Percentiles rank a stretch among this genome's conserved stretches.
Conservation (phyloP, 164 flowering plant species). For the Piper betle region DNA sequence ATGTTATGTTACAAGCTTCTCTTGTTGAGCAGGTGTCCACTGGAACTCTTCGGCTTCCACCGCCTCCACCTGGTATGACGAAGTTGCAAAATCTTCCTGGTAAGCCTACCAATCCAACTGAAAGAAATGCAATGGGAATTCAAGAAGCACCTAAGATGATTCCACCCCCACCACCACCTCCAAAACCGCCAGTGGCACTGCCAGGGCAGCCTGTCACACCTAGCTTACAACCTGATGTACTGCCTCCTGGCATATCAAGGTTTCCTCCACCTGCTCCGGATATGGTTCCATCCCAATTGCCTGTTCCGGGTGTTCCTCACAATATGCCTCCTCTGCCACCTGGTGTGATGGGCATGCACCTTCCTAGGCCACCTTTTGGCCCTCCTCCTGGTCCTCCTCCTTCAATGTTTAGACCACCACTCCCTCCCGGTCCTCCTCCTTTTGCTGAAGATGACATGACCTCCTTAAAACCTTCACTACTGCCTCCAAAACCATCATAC, state of each 20-base stretch:
- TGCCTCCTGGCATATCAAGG: slow-evolving; percentile 74
- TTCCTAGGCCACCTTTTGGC: slow-evolving; percentile 69
- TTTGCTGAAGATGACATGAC: slow-evolving; percentile 30
- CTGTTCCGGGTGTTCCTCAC: slow-evolving; percentile 48
- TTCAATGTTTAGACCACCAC: slow-evolving; percentile 78
- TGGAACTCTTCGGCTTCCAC: slow-evolving; percentile 23
- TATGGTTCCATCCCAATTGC: slow-evolving; percentile 32
- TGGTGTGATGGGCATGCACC: slow-evolving; percentile 48
- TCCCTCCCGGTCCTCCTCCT: slow-evolving; percentile 73
- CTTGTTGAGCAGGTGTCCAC: slow-evolving; percentile 26
- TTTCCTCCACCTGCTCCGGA: slow-evolving; percentile 77
- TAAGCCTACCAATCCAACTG: slow-evolving; percentile 27
- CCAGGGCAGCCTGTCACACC: slow-evolving; percentile 37
- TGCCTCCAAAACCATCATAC: slow-evolving; percentile 73
- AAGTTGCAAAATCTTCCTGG: slow-evolving; percentile 31
- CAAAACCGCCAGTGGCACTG: slow-evolving; percentile 31
- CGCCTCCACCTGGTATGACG: slow-evolving; percentile 65
- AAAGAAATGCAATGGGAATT: slow-evolving; percentile 17
- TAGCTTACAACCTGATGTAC: slow-evolving; percentile 50
- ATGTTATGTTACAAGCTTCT: background rate
- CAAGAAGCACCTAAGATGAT: slow-evolving; percentile 39
- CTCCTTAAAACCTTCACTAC: slow-evolving; percentile 24
- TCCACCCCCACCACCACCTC: slow-evolving; percentile 78
- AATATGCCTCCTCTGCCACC: slow-evolving; percentile 32
- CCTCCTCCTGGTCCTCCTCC: slow-evolving; percentile 62